Base-by-base conservation (phyloP, 2,329 filamentous ascomycete genomes). In the Cladosporium oxysporum region DNA sequence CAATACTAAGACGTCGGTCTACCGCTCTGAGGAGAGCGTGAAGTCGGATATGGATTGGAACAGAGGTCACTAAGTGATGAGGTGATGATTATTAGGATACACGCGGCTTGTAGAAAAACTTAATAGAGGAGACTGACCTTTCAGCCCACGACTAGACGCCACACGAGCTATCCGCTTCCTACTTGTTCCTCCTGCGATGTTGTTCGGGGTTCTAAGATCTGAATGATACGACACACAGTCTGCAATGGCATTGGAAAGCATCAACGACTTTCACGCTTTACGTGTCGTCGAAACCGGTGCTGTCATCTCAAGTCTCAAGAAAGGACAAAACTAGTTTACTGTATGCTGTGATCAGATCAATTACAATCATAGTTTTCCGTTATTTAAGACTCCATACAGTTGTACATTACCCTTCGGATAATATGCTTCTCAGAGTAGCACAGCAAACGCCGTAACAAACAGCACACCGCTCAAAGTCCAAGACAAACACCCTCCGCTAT, bases 1-100 rank as follows among this genome's bases (percentile, higher is more conserved):
- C 12, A 63, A 63, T n/a, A 55, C 50, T 4, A 63, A 63, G 50
- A 57, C 50, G 2, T 63, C 61, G 11, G 50, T 63, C 5, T 63
- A 57, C 21, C 61, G 61, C 12, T 47, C 61, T 14, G 61, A 63
- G 61, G 61, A 63, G 50, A 44, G 52, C 52, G 31, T 55, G 3
- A 55, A 55, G 28, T 33, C 52, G 12, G 52, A 55, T 33, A 18
- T 55, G 52, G 52, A 55, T 11, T 55, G 52, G 29, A 33, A 21
- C 7, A 47, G 12, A 21, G 41, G n/a, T 1, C 7, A 23, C 12
- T 23, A 5, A 47, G 41, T 21, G n/a, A 47, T 47, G 41, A 47
- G 21, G 41, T 7, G n/a, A 47, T 8, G 41, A 47, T 12, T 5
- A 11, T 4, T 11, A 10, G 41, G 4, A 47, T 47, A 21, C 41